These are phyloP conservation scores for Bipolaris oryzae DNA, from an alignment of 2,329 filamentous ascomycete genomes.

Conservation along the genomic window DNA sequence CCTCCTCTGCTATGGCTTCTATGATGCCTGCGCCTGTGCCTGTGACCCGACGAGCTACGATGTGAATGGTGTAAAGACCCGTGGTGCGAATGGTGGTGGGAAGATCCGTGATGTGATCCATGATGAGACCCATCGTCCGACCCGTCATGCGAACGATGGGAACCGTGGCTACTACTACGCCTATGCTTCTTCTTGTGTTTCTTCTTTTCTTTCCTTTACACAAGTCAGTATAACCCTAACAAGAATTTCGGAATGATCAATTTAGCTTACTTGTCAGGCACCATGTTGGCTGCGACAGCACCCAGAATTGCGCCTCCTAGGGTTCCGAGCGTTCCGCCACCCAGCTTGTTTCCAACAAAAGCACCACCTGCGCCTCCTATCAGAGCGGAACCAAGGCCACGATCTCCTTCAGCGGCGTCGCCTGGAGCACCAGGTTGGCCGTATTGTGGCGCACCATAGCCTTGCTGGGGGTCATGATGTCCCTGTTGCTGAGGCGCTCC, in stretches of 20 bases:
- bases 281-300: conserved; percentile 61
- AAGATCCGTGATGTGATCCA: conserved; percentile 31
- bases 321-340: conserved; percentile 59
- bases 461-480: conserved; percentile 21
- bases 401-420: conserved; percentile 55
- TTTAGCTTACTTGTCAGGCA: conserved; percentile 52
- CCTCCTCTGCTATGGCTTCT: conserved; percentile 41
- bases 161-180: conserved; percentile 45
- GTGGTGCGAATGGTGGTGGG: conserved; percentile 34
- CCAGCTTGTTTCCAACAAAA: conserved; percentile 61
- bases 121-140: conserved; percentile 39
- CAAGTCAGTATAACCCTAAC: background rate
- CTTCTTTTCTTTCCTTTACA: conserved; percentile 40
- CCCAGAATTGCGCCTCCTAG: conserved; percentile 60
- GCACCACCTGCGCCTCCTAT: conserved; percentile 61
- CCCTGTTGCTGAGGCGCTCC: conserved; percentile 24
- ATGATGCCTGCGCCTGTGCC: conserved; percentile 38
- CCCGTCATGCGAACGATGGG: conserved; percentile 26
- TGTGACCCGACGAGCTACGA: conserved; percentile 2
- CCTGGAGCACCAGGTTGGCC: conserved; percentile 48
- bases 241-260: background rate
- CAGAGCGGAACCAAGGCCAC: conserved; percentile 62
- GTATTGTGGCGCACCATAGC: conserved; percentile 43
- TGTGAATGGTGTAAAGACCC: conserved; percentile 16
- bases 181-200: conserved; percentile 43